phyloP scores from a whole-genome alignment of 768 basidiomycete species.

The Suillus ampliporus region DNA sequence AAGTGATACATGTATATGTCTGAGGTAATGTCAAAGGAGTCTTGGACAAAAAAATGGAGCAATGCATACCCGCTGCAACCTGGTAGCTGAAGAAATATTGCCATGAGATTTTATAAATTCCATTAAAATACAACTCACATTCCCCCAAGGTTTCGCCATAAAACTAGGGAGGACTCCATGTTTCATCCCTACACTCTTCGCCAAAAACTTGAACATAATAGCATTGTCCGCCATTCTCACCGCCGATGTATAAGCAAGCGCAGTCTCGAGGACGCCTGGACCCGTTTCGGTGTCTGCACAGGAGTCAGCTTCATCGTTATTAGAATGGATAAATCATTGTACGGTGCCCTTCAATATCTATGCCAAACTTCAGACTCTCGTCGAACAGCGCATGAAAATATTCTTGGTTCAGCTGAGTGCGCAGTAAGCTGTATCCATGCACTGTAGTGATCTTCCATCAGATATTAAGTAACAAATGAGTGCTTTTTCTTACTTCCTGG shows the following conservation, averaged over 20 bases:
- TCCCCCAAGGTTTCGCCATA: constrained; percentile 97
- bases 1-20: constrained; percentile 92
- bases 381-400: constrained; percentile 94
- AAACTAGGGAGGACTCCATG: constrained; percentile 92
- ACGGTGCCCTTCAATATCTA: constrained; percentile 91
- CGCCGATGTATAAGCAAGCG: constrained; percentile 82
- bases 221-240: constrained; percentile 90
- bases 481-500: constrained; percentile 77
- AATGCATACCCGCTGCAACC: constrained; percentile 86
- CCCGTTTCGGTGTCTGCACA: constrained; percentile 88
- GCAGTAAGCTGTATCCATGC: constrained; percentile 95
- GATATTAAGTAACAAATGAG: neutral
- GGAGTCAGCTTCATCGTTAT: constrained; percentile 12
- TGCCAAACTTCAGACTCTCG: constrained; percentile 68
- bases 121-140: constrained; percentile 53
- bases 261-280: constrained; percentile 87
- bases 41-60: neutral
- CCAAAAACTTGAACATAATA: constrained; percentile 87
- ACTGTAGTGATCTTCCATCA: constrained; percentile 50
- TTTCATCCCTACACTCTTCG: constrained; percentile 92
- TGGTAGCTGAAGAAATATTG: constrained; percentile 64
- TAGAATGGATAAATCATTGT: constrained; percentile 27
- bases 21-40: constrained; percentile 31
- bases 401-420: constrained; percentile 86
- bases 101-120: constrained; percentile 6